Conservation (phyloP, 2,329 filamentous ascomycete species). For the Alternaria ethzedia region DNA sequence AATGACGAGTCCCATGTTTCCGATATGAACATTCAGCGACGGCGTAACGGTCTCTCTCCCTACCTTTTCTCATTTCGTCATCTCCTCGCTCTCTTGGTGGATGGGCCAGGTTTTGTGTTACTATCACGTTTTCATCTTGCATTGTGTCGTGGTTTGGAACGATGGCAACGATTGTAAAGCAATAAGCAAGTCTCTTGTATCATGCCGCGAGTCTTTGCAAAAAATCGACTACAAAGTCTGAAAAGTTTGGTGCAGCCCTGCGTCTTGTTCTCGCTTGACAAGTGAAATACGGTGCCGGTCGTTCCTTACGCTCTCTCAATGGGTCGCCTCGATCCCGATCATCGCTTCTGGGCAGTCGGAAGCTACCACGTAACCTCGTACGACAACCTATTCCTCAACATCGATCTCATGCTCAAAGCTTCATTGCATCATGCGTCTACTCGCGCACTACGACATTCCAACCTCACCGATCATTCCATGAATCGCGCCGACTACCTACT, state of each 20-base stretch:
- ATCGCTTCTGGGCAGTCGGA: background rate
- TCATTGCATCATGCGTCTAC: background rate
- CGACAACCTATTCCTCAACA: background rate
- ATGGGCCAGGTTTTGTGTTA: conserved; percentile 27
- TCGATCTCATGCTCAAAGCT: background rate
- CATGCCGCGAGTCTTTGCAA: background rate
- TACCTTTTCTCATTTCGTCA: conserved; percentile 2
- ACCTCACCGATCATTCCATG: background rate
- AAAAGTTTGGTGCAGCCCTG: background rate
- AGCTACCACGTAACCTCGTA: background rate
- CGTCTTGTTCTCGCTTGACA: background rate
- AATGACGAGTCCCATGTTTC: conserved; percentile 13
- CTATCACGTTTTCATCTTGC: conserved; percentile 60
- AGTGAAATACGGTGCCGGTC: background rate
- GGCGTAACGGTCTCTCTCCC: conserved; percentile 36
- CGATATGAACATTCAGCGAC: conserved; percentile 36
- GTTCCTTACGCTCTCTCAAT: background rate
- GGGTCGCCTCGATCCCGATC: no score
- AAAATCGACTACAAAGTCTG: background rate
- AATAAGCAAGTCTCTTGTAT: background rate
- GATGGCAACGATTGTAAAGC: background rate
- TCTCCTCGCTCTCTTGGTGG: conserved; percentile 10
- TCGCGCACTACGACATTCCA: background rate
- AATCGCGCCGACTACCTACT: background rate
- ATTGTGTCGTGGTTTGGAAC: background rate